Base-by-base conservation (phyloP, 495 filamentous ascomycete genomes). In the Chaetomium tenue region DNA sequence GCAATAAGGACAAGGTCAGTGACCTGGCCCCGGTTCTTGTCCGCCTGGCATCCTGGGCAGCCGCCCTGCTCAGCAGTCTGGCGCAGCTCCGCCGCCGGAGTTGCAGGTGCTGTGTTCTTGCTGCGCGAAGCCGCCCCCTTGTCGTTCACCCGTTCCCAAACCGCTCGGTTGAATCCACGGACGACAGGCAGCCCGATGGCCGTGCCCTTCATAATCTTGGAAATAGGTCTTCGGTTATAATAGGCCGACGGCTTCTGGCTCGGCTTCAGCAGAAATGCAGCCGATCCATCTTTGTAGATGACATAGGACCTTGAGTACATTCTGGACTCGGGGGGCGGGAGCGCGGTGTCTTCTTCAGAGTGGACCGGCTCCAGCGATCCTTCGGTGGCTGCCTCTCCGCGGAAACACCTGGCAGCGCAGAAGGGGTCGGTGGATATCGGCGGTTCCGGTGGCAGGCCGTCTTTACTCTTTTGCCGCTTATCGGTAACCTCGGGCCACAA, bases 1-100 rank as follows among this genome's bases (percentile, higher is more conserved):
- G 95, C 91, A 25, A 97, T 89, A 18, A 98, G 77, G 20, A 97
- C 83, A 23, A 98, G 76, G 72, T 98, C 94, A 12, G 91, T 93
- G 5, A 95, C 89, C 46, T 85, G 85, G 3, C 87, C 87, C 25
- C 88, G 81, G 40, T 89, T 83, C 54, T 75, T 75, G 22, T 91
- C 87, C 50, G 84, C 80, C 67, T 76, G 75, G 33, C 81, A 83
- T 5, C 77, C 79, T n/a, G 72, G 73, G 54, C 84, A 85, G 7
- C 76, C 77, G 22, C 72, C 75, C 23, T 65, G 51, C 67, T 77
- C 67, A 51, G 61, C 66, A 68, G 69, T 66, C 67, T 74, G 69
- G 22, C 20, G 20, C 28, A 18, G 12, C 70, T 70, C 70, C 1
- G 58, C 48, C 23, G 28, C 39, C 61, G 72, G 46, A 0, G n/a